Base-by-base conservation (phyloP, 495 filamentous ascomycete genomes). In the Aspergillus conjunctus region DNA sequence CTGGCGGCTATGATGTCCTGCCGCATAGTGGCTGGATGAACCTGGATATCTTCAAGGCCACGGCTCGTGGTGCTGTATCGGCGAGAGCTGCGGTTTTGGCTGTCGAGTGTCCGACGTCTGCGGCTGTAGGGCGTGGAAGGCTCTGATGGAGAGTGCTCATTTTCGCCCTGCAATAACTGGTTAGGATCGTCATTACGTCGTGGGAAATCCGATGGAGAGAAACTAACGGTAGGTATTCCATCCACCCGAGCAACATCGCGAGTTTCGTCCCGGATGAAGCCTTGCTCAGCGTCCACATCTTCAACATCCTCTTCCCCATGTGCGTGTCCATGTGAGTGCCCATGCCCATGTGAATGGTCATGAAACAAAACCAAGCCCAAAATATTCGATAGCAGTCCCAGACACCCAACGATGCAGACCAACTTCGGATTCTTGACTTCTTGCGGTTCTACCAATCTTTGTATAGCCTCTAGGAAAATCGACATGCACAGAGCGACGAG, bases 401-500 rank as follows among this genome's bases (percentile, higher is more conserved):
- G 80, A 59, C 83, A 93, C 7, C 94, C 94, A 17, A 97, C 93
- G 63, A 90, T 88, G 57, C 94, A 85, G 44, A 97, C 91, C 15
- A 98, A 79, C 65, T 87, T 83, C 0, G 94, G 91, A 59, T 93
- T 89, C 50, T 81, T 79, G 65, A 98, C 91, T 67, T 87, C 84
- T 66, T 91, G 92, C 7, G 92, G 91, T 65, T 97, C 91, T 64
- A 97, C 79, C 68, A 98, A 86, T 62, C 94, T 84, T 60, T 92
- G 90, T 37, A 97, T 82, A 11, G 94, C 94, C 71, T 98, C 94
- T 55, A 98, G 82, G 69, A 98, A 91, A 66, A 98, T 98, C 4
- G 93, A 92, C 43, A 98, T 76, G 76, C 95, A 98, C 17, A 98
- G 82, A 0, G 94, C 94, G 66, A 98, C 92, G 46, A 98, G 80